phyloP scores from a whole-genome alignment of 768 basidiomycete genomes.

The Krasilnikovozyma curviuscula region DNA sequence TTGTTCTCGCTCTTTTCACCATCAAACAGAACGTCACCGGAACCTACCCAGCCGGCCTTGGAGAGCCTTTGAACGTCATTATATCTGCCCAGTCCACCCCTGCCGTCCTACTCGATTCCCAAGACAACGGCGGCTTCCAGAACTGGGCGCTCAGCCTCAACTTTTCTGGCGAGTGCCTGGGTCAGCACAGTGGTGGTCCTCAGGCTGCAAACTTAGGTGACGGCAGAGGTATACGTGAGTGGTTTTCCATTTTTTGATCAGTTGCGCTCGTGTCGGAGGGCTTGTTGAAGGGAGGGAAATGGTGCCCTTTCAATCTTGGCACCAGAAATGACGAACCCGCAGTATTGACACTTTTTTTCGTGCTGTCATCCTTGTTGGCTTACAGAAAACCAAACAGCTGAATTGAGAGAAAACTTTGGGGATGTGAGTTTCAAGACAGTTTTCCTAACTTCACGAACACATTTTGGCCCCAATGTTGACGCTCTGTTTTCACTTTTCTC shows the following conservation, averaged over 20 bases:
- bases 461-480: too few relatives aligned
- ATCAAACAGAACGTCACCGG: conserved; percentile 8
- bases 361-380: too few relatives aligned
- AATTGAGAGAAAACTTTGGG: conserved; percentile 69
- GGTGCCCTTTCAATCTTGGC: neutral
- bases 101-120: conserved; percentile 39
- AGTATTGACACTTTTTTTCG: neutral
- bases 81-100: conserved; percentile 56
- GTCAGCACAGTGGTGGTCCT: conserved; percentile 48
- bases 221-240: conserved; percentile 50
- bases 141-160: conserved; percentile 59
- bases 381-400: conserved; percentile 58
- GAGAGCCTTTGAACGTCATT: conserved; percentile 72
- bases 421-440: too few relatives aligned
- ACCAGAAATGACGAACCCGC: too few relatives aligned
- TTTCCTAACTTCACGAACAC: too few relatives aligned
- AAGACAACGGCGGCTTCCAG: conserved; percentile 48
- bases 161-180: conserved; percentile 61
- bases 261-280: neutral
- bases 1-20: neutral
- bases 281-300: neutral
- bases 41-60: conserved; percentile 34
- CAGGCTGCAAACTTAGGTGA: conserved; percentile 70
- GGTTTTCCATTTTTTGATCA: neutral
- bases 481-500: too few relatives aligned